Evolutionary conservation across 148 eudicot genomes (phyloP).

Genomic region (Fagopyrum tataricum): DNA sequence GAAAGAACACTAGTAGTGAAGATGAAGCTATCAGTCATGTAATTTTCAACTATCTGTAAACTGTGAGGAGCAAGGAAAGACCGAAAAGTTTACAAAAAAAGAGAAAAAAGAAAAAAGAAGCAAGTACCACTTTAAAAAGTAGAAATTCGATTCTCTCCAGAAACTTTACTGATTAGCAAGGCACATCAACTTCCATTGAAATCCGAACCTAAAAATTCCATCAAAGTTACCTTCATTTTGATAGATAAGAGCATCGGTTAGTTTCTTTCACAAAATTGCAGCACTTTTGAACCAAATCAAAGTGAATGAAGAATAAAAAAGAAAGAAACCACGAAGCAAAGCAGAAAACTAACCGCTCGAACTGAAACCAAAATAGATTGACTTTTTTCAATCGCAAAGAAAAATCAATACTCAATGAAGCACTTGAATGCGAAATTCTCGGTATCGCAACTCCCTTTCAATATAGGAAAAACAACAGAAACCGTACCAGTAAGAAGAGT

Average conservation of each 20-base stretch:
- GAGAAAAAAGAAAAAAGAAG: neutral
- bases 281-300: neutral
- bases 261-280: constrained; percentile 1
- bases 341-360: neutral
- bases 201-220: constrained; percentile 4
- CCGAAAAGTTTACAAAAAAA: too few species aligned
- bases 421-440: neutral
- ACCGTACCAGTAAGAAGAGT: neutral
- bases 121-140: neutral
- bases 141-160: neutral
- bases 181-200: constrained; percentile 5
- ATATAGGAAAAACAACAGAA: neutral
- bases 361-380: neutral
- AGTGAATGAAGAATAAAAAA: neutral
- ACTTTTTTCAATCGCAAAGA: neutral
- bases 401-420: neutral
- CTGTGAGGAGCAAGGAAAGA: constrained; percentile 4
- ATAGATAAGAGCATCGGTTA: neutral
- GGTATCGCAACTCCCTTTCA: neutral
- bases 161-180: neutral
- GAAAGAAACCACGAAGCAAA: neutral
- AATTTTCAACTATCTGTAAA: neutral
- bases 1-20: neutral
- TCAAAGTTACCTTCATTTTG: neutral
- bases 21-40: neutral